These are phyloP conservation scores for Nadsonia fulvescens DNA, from an alignment of 805 yeast species.

Conservation along the genomic window DNA sequence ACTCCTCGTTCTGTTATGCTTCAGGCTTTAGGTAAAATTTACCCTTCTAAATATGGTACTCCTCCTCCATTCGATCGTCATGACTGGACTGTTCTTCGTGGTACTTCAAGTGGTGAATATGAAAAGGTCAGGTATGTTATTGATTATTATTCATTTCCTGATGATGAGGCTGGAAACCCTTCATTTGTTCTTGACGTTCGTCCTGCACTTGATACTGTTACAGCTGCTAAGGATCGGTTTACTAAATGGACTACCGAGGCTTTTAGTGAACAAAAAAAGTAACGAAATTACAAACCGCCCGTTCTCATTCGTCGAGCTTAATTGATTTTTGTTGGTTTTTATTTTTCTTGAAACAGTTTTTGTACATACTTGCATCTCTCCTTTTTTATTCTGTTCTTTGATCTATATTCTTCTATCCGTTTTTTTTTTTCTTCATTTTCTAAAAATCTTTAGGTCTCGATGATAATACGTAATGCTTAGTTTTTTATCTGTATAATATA, in stretches of 20 bases:
- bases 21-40: conserved; percentile 42
- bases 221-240: conserved; percentile 51
- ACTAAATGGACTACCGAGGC: conserved; percentile 47
- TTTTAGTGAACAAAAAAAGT: too few relatives aligned
- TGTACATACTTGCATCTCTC: too few relatives aligned
- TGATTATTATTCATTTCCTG: conserved; percentile 94
- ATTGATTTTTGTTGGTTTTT: too few relatives aligned
- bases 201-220: conserved; percentile 68
- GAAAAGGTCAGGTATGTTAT: conserved; percentile 71
- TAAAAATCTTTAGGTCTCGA: too few relatives aligned
- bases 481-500: too few relatives aligned
- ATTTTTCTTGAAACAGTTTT: too few relatives aligned
- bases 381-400: too few relatives aligned
- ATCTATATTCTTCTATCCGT: too few relatives aligned
- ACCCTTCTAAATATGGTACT: conserved; percentile 54
- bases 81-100: conserved; percentile 90
- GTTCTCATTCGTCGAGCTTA: too few relatives aligned
- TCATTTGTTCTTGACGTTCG: conserved; percentile 85
- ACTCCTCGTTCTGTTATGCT: conserved; percentile 72
- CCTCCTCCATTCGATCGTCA: conserved; percentile 95
- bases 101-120: conserved; percentile 19
- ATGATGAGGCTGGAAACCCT: conserved; percentile 71
- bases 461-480: too few relatives aligned
- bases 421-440: too few relatives aligned
- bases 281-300: too few relatives aligned